Conservation (phyloP, 495 filamentous ascomycete species). For the Aspergillus ostianus region DNA sequence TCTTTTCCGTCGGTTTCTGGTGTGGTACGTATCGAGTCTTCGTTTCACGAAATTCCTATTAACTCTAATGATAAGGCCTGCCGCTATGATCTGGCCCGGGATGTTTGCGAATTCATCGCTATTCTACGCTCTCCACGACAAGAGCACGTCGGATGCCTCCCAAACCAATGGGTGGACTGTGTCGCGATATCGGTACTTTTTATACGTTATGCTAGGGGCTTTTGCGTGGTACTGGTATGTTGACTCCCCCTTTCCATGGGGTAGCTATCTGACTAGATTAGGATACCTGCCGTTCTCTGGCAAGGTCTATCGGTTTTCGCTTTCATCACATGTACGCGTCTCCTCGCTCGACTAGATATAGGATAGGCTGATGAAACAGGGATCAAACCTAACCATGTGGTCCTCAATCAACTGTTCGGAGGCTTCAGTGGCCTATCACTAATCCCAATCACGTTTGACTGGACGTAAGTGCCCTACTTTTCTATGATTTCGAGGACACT, state of each 20-base stretch:
- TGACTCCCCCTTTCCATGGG: slow-evolving; percentile 45
- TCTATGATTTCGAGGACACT: too few relatives aligned
- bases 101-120: slow-evolving; percentile 63
- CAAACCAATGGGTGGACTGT: slow-evolving; percentile 64
- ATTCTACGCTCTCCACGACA: slow-evolving; percentile 71
- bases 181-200: slow-evolving; percentile 63
- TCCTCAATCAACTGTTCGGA: slow-evolving; percentile 59
- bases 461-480: slow-evolving; percentile 37
- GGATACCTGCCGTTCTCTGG: neutral
- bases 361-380: slow-evolving; percentile 22
- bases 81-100: slow-evolving; percentile 74
- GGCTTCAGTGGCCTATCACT: slow-evolving; percentile 59
- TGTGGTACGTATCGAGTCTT: neutral
- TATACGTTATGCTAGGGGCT: slow-evolving; percentile 56
- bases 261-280: slow-evolving; percentile 47
- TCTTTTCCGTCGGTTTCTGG: neutral
- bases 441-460: slow-evolving; percentile 66
- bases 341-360: neutral
- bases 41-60: neutral
- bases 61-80: slow-evolving; percentile 23
- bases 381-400: slow-evolving; percentile 50
- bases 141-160: slow-evolving; percentile 52
- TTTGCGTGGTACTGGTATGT: slow-evolving; percentile 64
- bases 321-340: neutral
- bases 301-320: neutral